Evolutionary conservation across 495 filamentous ascomycete species (phyloP), one percentile per base, ranked within the genome.

Genomic region (Lichenothelia convexa): DNA sequence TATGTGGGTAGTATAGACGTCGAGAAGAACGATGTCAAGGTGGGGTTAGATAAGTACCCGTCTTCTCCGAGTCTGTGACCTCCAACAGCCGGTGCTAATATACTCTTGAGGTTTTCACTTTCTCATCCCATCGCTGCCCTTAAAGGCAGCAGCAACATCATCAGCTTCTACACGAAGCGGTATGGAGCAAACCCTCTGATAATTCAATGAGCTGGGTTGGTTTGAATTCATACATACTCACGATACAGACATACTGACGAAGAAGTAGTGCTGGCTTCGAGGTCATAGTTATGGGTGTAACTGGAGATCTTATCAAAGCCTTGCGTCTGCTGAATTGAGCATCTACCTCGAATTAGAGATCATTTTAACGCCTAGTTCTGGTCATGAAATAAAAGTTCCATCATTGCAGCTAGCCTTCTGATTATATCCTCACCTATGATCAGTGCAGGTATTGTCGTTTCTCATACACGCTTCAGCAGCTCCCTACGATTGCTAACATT

Each of bases 91-190:
- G 5, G 20, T 33, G 21, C 26, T 17, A 30, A 22, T 18, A 18
- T 19, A 13, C 20, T 17, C 13, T 22, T 19, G 30, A 43, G 40
- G 29, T 60, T 60, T 36, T 54, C 59, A 36, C 34, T 42, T 15
- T 48, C 41, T 21, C 78, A 80, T 50, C 75, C 89, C 21, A 92
- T 95, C 57, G 89, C 87, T 20, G 78, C 79, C 23, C 62, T 95
- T 38, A 91, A 92, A 65, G 89, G 89, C 24, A 93, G 84, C 57
- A 87, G 93, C 53, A 95, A 95, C 62, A 87, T 94, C 51, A 89
- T 97, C 49, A 89, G 74, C 66, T 93, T 97, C 67, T 92, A 89
- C 59, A 94, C 89, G 30, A 77, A 86, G 64, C 71, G 89, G 47
- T 95, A 97, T 52, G 83, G 82, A 24, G 63, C 62, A 40, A 91